Conservation (phyloP, 2,329 filamentous ascomycete species). For the Alternaria sp. region DNA sequence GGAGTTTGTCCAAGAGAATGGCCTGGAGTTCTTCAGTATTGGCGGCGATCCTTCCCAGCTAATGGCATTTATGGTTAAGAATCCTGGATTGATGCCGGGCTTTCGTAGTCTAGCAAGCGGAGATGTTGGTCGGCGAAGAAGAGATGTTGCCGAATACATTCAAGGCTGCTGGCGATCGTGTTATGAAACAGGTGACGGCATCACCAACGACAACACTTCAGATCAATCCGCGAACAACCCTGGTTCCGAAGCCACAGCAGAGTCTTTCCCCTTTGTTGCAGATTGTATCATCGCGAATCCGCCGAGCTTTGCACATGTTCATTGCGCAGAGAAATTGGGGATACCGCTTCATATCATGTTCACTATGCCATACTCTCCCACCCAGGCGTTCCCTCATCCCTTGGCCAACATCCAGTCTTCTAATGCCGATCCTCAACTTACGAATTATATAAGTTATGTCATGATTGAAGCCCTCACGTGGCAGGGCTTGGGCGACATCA, state of each 20-base stretch:
- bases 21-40: slow-evolving; percentile 49
- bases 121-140: slow-evolving; percentile 43
- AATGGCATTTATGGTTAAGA: slow-evolving; percentile 63
- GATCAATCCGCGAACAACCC: neutral
- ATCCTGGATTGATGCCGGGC: slow-evolving; percentile 51
- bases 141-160: slow-evolving; percentile 35
- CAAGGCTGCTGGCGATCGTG: slow-evolving; percentile 43
- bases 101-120: slow-evolving; percentile 34
- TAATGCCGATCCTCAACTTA: slow-evolving; percentile 40
- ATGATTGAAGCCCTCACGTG: slow-evolving; percentile 61
- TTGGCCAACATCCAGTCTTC: slow-evolving; percentile 57
- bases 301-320: slow-evolving; percentile 77
- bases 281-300: slow-evolving; percentile 81
- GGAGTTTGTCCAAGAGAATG: slow-evolving; percentile 22
- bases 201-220: neutral
- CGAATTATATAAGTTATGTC: slow-evolving; percentile 58
- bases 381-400: slow-evolving; percentile 59
- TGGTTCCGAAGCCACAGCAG: neutral
- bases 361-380: slow-evolving; percentile 60
- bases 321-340: slow-evolving; percentile 75
- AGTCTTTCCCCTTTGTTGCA: slow-evolving; percentile 72
- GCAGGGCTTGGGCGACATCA: slow-evolving; percentile 60
- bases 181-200: slow-evolving; percentile 47
- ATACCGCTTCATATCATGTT: slow-evolving; percentile 82
- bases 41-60: slow-evolving; percentile 50